Percentiles rank a stretch among this genome's conserved stretches.
Evolutionary conservation across 176 grass and related monocot species (phyloP).

Genomic region (Carex myosuroides): DNA sequence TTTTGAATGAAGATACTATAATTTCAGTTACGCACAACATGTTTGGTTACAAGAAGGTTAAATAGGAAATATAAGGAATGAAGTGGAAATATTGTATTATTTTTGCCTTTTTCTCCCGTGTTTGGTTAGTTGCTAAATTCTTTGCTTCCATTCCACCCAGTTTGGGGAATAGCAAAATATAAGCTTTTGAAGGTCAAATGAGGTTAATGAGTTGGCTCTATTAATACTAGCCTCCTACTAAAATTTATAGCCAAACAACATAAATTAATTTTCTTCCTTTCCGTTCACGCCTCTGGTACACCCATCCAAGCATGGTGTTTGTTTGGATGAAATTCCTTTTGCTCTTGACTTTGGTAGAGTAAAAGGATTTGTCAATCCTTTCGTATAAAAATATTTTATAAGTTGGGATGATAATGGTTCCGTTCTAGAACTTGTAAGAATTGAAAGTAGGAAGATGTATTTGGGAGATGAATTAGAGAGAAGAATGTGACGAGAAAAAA

Average conservation of each 20-base stretch:
- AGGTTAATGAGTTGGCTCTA: not conserved
- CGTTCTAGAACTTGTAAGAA: not conserved
- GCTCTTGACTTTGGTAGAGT: not conserved
- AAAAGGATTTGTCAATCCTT: not conserved
- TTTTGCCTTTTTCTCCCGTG: not conserved
- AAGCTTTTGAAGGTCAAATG: not conserved
- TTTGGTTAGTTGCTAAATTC: not conserved
- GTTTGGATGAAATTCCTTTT: not conserved
- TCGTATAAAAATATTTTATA: not conserved
- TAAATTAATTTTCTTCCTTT: not conserved
- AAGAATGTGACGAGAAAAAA: not conserved
- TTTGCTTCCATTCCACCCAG: not conserved
- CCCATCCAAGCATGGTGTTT: not conserved
- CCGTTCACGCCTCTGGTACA: not conserved
- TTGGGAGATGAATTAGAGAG: not conserved
- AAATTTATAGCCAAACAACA: not conserved
- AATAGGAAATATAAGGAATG: not conserved
- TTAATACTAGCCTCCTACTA: not conserved
- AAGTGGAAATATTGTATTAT: not conserved
- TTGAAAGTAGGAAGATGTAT: not conserved
- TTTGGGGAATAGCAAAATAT: not conserved
- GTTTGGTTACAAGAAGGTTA: not conserved
- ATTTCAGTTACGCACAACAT: not conserved
- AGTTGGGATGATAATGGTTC: not conserved
- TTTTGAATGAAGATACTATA: not conserved